A percentile compares a stretch with the other conserved stretches of the same genome.
Conservation (phyloP, 352 stramenopile genomes). For the Pythium plurisporium region DNA sequence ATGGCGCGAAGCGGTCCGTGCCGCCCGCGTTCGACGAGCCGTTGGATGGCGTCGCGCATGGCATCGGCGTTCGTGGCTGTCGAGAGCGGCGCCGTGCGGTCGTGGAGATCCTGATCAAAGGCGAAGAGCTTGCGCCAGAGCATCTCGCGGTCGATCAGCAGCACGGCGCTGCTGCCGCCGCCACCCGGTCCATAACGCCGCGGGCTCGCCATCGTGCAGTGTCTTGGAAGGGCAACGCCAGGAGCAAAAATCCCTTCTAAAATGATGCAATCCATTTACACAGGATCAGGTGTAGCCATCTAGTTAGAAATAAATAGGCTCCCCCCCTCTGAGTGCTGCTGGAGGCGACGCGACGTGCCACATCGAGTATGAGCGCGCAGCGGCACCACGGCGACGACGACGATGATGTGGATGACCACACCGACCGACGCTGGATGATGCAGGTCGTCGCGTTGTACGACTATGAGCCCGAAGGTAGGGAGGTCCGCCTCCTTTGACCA, state of each 20-base stretch:
- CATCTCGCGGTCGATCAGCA: conserved; percentile 56
- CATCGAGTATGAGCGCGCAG: conserved; percentile 1
- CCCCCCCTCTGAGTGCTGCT: background rate
- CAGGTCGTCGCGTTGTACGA: conserved; percentile 53
- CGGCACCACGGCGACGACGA: background rate
- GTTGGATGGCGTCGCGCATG: conserved; percentile 33
- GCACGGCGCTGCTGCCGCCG: conserved; percentile 22
- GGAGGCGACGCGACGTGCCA: no score
- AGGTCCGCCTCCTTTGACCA: background rate
- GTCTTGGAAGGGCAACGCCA: no score
- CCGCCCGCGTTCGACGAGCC: conserved; percentile 22
- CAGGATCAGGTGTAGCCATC: background rate
- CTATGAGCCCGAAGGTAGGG: conserved; percentile 58
- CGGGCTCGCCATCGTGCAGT: background rate
- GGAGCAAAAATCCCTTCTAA: no score
- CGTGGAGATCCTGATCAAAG: conserved; percentile 32
- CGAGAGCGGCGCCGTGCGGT: background rate
- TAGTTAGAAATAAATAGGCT: background rate
- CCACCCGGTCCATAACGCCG: background rate
- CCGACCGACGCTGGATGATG: conserved; percentile 27
- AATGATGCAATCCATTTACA: background rate
- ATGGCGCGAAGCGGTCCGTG: conserved; percentile 51
- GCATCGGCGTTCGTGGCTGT: conserved; percentile 3
- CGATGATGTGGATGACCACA: background rate
- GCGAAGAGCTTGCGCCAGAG: conserved; percentile 70